Conservation (phyloP, 306 rosid species). For the Sphenostylis stenocarpa region DNA sequence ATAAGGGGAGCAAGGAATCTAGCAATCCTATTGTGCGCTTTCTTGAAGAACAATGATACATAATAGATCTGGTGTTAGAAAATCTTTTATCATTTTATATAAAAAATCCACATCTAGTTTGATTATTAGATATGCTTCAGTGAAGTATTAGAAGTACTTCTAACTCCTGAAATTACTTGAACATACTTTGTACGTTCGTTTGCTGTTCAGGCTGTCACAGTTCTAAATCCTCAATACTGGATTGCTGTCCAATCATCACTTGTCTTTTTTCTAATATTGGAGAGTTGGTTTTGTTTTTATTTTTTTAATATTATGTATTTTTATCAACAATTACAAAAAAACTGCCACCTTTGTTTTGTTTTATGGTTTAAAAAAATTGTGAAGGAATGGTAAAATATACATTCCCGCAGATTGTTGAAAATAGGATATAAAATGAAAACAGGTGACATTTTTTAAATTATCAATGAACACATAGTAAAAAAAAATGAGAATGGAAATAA, state of each 20-base stretch:
- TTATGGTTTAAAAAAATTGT: background rate
- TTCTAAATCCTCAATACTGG: background rate
- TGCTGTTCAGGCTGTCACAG: background rate
- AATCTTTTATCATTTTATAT: background rate
- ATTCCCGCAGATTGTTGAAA: slow-evolving; percentile 6
- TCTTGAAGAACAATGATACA: background rate
- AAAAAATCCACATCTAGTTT: background rate
- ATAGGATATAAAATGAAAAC: background rate
- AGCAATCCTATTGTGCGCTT: background rate
- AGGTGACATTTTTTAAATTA: background rate
- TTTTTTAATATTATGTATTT: background rate
- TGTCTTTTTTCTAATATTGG: background rate
- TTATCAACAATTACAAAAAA: background rate
- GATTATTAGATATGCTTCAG: background rate
- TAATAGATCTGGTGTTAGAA: background rate
- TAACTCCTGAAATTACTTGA: background rate
- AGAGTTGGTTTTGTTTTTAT: background rate
- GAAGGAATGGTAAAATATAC: background rate
- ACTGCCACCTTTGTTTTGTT: background rate
- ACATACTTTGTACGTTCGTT: background rate
- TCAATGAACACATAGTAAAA: background rate
- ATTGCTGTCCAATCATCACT: background rate
- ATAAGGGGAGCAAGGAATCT: background rate
- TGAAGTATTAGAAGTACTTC: background rate
- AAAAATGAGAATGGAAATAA: background rate